phyloP scores from a whole-genome alignment of 768 basidiomycete species.

The Tylopilus cervinicoccineus region DNA sequence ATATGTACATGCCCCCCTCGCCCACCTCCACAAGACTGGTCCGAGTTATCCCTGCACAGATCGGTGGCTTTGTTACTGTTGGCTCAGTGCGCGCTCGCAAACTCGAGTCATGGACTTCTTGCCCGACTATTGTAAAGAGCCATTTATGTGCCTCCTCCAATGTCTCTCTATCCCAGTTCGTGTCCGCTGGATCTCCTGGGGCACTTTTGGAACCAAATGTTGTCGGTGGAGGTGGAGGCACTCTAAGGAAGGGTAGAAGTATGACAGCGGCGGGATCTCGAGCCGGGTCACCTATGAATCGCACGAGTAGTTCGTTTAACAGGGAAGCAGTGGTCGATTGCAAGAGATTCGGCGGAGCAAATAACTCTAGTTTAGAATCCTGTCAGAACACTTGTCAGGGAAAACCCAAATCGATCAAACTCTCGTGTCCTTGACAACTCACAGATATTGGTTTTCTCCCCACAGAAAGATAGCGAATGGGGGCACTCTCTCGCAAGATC shows the following conservation, averaged over 20 bases:
- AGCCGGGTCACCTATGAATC: not conserved
- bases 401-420: not conserved
- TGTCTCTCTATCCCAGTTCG: constrained; percentile 33
- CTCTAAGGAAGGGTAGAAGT: constrained; percentile 47
- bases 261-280: constrained; percentile 24
- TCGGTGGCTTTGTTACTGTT: not conserved
- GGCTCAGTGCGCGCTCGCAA: constrained; percentile 13
- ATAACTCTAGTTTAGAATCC: constrained; percentile 35
- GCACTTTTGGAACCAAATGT: constrained; percentile 31
- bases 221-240: constrained; percentile 40
- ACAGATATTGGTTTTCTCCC: constrained; percentile 7
- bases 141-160: constrained; percentile 36
- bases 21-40: constrained; percentile 31
- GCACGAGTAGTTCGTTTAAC: constrained; percentile 28
- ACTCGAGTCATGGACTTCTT: constrained; percentile 5
- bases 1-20: constrained; percentile 54
- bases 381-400: constrained; percentile 15
- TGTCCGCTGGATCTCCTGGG: constrained; percentile 23
- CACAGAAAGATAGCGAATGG: constrained; percentile 50
- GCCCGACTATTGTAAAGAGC: constrained; percentile 34
- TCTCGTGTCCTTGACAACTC: not conserved
- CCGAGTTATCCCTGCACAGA: constrained; percentile 8
- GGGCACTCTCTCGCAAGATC: constrained; percentile 39
- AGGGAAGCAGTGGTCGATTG: constrained; percentile 54
- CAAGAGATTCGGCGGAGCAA: constrained; percentile 55